Base-by-base conservation (phyloP, 768 basidiomycete species). In the Pleurotus platypus region DNA sequence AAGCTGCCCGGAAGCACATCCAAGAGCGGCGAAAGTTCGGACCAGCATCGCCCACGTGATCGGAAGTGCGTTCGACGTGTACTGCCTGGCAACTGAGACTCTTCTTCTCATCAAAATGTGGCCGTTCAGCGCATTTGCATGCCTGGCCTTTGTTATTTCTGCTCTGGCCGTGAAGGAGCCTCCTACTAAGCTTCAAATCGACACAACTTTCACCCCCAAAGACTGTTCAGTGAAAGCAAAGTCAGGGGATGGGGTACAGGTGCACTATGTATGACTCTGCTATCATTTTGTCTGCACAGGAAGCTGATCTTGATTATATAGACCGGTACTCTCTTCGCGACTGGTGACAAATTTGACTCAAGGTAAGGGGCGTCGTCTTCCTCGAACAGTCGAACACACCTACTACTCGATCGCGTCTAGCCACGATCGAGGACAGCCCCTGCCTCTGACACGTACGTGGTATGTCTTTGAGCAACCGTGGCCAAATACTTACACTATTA, bases 291-390 rank as follows among this genome's bases (percentile, higher is more conserved):
- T 2, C 12, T 46, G 9, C 2, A 27, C 12, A n/a, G 42, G 24
- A 45, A 9, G 3, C 4, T 18, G 12, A 18, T 49, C 12, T 45
- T 45, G 30, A 56, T 7, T 24, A 18, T 18, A 18, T 18, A 95
- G 84, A 92, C 91, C 3, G 95, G 94, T 3, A 95, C 81, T 7
- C 71, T 98, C 50, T 85, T 85, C 62, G 71, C 80, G 8, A 84
- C 78, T 50, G 93, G 93, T 6, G 80, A 80, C 58, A 89, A 94
- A 68, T 98, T 98, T 64, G 94, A 98, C 71, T 94, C 92, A 7
- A 94, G 92, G 82, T 88, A 64, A 5, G 79, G 64, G 35, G 30
- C 30, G 3, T 35, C 11, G 30, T 35, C 30, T 18, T 18, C 18
- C 18, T 18, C 18, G 18, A 18, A 18, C 18, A 18, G 18, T 18